phyloP scores from a whole-genome alignment of 352 stramenopile species.

The Pythium rhizo-oryzae region DNA sequence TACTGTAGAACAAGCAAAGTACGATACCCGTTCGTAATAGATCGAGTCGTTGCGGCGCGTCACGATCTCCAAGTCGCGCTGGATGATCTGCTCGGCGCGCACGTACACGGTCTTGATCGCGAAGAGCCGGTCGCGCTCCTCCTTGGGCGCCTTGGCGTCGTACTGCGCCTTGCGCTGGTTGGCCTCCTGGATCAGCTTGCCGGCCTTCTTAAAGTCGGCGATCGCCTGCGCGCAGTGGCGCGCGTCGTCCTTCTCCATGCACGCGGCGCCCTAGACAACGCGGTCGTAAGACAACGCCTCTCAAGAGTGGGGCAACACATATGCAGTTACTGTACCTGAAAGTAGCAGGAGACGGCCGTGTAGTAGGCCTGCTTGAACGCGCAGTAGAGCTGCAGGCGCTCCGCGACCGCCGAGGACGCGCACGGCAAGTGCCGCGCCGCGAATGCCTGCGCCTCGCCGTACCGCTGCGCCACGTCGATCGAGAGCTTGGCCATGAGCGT shows the following conservation, averaged over 20 bases:
- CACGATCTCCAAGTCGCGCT: conserved; percentile 70
- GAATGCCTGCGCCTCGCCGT: conserved; percentile 43
- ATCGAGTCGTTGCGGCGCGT: conserved; percentile 70
- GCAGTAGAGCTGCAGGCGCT: conserved; percentile 48
- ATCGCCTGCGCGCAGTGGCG: conserved; percentile 55
- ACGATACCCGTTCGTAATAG: conserved; percentile 62
- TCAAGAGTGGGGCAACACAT: too few relatives aligned
- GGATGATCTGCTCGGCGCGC: conserved; percentile 64
- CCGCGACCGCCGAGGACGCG: conserved; percentile 38
- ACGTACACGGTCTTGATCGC: conserved; percentile 49
- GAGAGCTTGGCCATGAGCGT: conserved; percentile 67
- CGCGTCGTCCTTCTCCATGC: conserved; percentile 57
- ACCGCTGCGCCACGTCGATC: conserved; percentile 57
- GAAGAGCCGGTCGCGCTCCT: conserved; percentile 40
- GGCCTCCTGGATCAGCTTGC: conserved; percentile 37
- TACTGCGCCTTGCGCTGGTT: conserved; percentile 40
- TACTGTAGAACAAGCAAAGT: neutral
- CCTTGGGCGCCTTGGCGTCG: conserved; percentile 42
- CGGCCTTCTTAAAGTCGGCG: conserved; percentile 59
- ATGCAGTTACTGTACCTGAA: conserved; percentile 36
- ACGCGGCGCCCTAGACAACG: conserved; percentile 37
- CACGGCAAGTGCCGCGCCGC: conserved; percentile 38
- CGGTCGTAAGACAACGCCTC: too few relatives aligned
- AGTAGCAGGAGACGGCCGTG: conserved; percentile 55
- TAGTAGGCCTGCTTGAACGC: conserved; percentile 72